A percentile compares a stretch with the other conserved stretches of the same genome.
Evolutionary conservation across 2,329 filamentous ascomycete genomes (phyloP).

Genomic region (Fusarium nanum): DNA sequence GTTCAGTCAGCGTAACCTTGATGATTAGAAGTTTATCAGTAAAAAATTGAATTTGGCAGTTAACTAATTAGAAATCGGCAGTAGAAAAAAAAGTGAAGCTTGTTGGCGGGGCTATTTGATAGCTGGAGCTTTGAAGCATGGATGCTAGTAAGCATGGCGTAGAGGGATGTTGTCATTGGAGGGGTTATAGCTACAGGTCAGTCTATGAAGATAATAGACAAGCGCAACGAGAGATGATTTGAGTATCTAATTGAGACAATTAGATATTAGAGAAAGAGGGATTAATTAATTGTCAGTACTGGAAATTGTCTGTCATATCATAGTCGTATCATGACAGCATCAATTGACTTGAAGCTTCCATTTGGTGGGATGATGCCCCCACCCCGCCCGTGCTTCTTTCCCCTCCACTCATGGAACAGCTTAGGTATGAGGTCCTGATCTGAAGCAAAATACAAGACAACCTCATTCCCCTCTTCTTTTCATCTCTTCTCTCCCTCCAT

Average conservation of each 20-base stretch:
- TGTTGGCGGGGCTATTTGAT: constrained; percentile 1
- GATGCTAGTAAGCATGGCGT: constrained; percentile 20
- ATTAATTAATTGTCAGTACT: not conserved
- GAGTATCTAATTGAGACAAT: not conserved
- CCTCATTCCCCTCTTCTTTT: constrained; percentile 34
- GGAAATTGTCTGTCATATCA: not conserved
- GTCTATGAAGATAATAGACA: too few species aligned
- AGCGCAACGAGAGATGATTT: too few species aligned
- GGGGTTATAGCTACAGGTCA: constrained; percentile 20
- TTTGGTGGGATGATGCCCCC: constrained; percentile 44
- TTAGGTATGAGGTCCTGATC: constrained; percentile 9
- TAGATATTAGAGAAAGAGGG: not conserved
- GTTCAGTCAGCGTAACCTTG: constrained; percentile 28
- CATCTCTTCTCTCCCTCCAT: too few species aligned
- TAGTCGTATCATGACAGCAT: constrained; percentile 31
- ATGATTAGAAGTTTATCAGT: constrained; percentile 35
- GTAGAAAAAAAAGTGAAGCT: constrained; percentile 2
- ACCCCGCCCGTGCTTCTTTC: constrained; percentile 22
- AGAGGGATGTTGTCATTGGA: constrained; percentile 39
- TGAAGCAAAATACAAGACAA: constrained; percentile 27
- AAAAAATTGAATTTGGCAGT: not conserved
- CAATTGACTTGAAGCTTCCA: constrained; percentile 22
- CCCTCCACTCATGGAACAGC: constrained; percentile 29
- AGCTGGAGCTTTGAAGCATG: constrained; percentile 23
- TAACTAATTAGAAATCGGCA: not conserved